Evolutionary conservation across 2,329 filamentous ascomycete genomes (phyloP), one percentile per base, ranked within the genome.

Genomic region (Fragosphaeria purpurea): DNA sequence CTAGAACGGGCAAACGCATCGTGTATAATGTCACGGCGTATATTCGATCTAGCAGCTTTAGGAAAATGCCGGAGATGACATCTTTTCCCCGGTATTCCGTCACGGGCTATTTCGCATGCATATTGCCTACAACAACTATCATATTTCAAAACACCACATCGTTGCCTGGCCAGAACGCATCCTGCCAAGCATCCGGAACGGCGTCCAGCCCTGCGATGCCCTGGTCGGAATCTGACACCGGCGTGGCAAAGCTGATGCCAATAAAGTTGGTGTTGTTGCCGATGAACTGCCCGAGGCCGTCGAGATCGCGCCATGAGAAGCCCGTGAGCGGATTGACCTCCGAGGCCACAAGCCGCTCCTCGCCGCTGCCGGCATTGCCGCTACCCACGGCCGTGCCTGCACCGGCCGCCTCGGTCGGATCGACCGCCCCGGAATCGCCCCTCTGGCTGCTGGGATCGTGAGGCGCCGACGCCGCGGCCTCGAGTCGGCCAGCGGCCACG

Each of bases 261-360:
- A 52, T 8, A 7, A 50, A 44, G 32, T 47, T 50, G 44, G 50
- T 52, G 47, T 52, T 44, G 31, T 52, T 52, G 31, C 47, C 50
- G 10, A 52, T 50, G 38, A 47, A 52, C 44, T 52, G 50, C 10
- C 47, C 50, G 4, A 52, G 31, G n/a, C 50, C 47, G 13, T 52
- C 50, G 5, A 52, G 47, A 13, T 52, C 47, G 13, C 47, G 40
- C 50, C 50, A 52, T 4, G 50, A 52, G 33, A 52, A 52, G 35
- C 44, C 44, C 35, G 47, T 50, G 31, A 52, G 50, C 2, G 50
- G 50, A 13, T 50, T 47, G 13, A 52, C 40, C 44, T 44, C 47
- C 4, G 35, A 12, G 0, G 41, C 41, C 30, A n/a, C 4, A 30
- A 13, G 35, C 42, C 35, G 35, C n/a, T 12, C 22, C 13, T 7